Evolutionary conservation across 495 filamentous ascomycete genomes (phyloP), one percentile per base, ranked within the genome.

Genomic region (Haplographium delicatum): DNA sequence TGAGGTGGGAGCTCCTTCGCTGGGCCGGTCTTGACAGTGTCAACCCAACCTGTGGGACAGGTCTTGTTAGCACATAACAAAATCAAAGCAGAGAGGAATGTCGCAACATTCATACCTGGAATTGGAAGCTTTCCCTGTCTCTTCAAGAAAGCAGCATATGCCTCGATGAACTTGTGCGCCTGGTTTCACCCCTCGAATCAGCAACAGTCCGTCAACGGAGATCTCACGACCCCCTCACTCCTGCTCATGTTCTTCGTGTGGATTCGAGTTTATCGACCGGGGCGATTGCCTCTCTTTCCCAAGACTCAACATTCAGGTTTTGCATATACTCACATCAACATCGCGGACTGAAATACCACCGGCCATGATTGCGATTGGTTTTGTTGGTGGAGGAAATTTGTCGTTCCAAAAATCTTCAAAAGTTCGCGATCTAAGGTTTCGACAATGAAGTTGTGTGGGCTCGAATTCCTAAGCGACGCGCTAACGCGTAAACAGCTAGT

Each of bases 41-140:
- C 91, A 71, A 95, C 89, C 91, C 91, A 97, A 74, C 87, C 88
- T 91, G 56, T 7, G 31, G 19, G 18, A 31, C 22, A 6, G 23
- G 25, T 49, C n/a, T n/a, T n/a, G n/a, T n/a, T n/a, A n/a, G n/a
- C n/a, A n/a, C n/a, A n/a, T n/a, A n/a, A n/a, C n/a, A n/a, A n/a
- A n/a, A n/a, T n/a, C n/a, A n/a, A n/a, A n/a, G n/a, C n/a, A n/a
- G n/a, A n/a, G n/a, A n/a, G n/a, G n/a, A n/a, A n/a, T n/a, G n/a
- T n/a, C n/a, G n/a, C n/a, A n/a, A n/a, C 37, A 50, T 31, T 64
- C 71, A 60, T 71, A 91, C 90, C 90, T 66, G 91, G 91, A 64
- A 96, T 94, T 65, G 88, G 89, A 60, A 97, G 89, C 80, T 96
- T 96, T 69, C 91, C 91, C 79, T 96, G 91, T 66, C 91, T 83